These are phyloP conservation scores for Chalciporus pseudorubinellus DNA, from an alignment of 768 basidiomycete species.

Conservation along the genomic window DNA sequence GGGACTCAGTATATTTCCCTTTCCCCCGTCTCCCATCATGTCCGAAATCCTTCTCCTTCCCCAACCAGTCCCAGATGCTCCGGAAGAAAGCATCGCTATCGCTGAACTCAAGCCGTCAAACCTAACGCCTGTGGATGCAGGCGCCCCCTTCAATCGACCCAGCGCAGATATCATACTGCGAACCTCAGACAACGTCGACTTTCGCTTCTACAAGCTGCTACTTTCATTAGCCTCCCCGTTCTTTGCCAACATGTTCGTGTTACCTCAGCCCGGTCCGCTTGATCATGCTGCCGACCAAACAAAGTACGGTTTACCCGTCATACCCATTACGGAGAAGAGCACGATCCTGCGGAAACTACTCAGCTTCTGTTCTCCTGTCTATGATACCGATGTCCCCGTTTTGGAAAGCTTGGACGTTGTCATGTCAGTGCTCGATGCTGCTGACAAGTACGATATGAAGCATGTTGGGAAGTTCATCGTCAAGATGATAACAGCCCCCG, in stretches of 20 bases:
- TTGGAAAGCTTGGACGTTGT: conserved; percentile 41
- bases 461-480: conserved; percentile 37
- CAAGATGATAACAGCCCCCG: conserved; percentile 30
- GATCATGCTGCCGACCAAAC: conserved; percentile 29
- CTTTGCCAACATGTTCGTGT: conserved; percentile 53
- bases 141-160: conserved; percentile 45
- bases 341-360: conserved; percentile 42
- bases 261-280: conserved; percentile 42
- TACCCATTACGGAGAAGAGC: conserved; percentile 48
- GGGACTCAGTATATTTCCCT: background rate
- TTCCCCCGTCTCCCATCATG: conserved; percentile 11
- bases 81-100: background rate
- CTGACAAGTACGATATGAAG: conserved; percentile 51
- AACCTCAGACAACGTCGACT: conserved; percentile 50
- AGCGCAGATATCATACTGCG: conserved; percentile 54
- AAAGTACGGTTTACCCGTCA: conserved; percentile 39
- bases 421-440: conserved; percentile 43
- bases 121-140: conserved; percentile 27
- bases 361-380: conserved; percentile 48
- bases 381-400: conserved; percentile 31
- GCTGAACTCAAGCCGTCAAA: conserved; percentile 4
- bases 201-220: conserved; percentile 53
- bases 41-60: conserved; percentile 5
- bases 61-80: conserved; percentile 6
- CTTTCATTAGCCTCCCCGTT: conserved; percentile 57